These are phyloP conservation scores for Rubia yunnanensis DNA, from an alignment of 257 asterid genomes.

Conservation along the genomic window DNA sequence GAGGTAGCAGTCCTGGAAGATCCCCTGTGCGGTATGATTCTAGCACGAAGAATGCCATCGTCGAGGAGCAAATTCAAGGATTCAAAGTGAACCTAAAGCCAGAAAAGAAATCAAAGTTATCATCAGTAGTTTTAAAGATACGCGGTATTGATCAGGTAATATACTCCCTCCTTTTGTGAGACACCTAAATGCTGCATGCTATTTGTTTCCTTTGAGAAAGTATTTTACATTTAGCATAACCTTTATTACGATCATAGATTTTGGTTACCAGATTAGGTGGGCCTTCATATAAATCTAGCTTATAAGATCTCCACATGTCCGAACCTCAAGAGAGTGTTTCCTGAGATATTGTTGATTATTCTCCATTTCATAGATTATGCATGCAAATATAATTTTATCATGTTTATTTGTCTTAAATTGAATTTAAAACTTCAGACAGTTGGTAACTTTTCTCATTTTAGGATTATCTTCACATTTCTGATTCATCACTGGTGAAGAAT, in stretches of 20 bases:
- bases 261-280: background rate
- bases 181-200: background rate
- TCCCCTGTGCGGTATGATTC: conserved; percentile 78
- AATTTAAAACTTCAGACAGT: background rate
- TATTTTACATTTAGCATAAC: background rate
- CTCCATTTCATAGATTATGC: background rate
- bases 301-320: background rate
- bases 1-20: conserved; percentile 92
- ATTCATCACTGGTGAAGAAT: background rate
- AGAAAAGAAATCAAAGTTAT: conserved; percentile 90
- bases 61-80: conserved; percentile 73
- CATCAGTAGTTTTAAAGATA: conserved; percentile 89
- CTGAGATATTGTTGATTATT: background rate
- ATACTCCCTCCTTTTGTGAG: conserved; percentile 10
- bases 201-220: background rate
- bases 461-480: background rate
- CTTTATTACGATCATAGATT: background rate
- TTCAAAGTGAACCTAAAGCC: conserved; percentile 87
- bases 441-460: background rate
- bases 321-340: background rate
- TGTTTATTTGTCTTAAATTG: background rate
- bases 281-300: background rate
- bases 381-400: background rate
- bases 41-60: conserved; percentile 51
- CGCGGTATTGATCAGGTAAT: conserved; percentile 99